phyloP scores from a whole-genome alignment of 805 yeast genomes.

The Scheffersomyces stipitis region DNA sequence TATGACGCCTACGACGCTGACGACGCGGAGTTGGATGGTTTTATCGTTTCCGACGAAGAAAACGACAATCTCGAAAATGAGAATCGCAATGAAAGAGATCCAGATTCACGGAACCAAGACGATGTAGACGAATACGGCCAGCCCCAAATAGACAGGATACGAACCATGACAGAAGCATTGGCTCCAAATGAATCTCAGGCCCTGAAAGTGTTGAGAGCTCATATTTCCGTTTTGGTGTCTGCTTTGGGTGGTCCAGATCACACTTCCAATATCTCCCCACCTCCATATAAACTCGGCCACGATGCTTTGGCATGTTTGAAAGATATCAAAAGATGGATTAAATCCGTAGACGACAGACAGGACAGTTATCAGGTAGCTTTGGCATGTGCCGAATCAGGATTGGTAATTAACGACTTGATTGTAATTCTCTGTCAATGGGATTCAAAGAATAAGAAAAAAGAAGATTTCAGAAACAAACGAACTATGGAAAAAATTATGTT shows the following conservation, averaged over 20 bases:
- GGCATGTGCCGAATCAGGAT: conserved; percentile 78
- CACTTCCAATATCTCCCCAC: conserved; percentile 41
- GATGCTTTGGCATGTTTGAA: conserved; percentile 85
- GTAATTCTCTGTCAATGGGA: conserved; percentile 80
- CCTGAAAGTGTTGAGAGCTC: conserved; percentile 56
- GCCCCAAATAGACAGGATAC: conserved; percentile 19
- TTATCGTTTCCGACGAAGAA: conserved; percentile 32
- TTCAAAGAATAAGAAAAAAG: conserved; percentile 30
- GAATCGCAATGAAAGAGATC: not conserved
- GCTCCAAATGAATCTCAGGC: conserved; percentile 35
- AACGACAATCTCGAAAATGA: conserved; percentile 1
- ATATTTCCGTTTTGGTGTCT: conserved; percentile 76
- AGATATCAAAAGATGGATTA: conserved; percentile 87
- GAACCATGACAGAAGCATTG: conserved; percentile 20
- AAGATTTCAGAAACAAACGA: conserved; percentile 24
- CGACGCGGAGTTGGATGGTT: conserved; percentile 33
- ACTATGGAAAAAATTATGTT: conserved; percentile 63
- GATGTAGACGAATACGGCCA: conserved; percentile 16
- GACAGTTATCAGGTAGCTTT: conserved; percentile 78
- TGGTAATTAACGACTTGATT: conserved; percentile 70
- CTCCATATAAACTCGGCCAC: conserved; percentile 77
- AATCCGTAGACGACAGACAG: conserved; percentile 72
- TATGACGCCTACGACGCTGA: conserved; percentile 9
- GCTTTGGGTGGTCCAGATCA: conserved; percentile 92
- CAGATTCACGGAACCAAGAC: not conserved